Evolutionary conservation across 78 protist species (phyloP).

Genomic region (Monosiga brevicollis): DNA sequence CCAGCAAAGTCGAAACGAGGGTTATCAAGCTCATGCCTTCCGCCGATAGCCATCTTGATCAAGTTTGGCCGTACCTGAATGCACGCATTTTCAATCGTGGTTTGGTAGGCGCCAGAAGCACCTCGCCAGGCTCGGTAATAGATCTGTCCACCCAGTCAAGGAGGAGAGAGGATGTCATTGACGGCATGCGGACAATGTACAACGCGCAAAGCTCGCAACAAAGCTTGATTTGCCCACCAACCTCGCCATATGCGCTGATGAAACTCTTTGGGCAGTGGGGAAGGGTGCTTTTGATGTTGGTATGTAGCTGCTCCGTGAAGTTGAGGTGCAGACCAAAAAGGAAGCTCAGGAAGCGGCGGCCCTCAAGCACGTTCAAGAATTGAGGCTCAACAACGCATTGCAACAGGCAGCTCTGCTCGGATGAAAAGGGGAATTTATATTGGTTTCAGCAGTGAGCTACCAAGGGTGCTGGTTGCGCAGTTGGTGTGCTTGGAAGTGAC

Average conservation of each 20-base stretch:
- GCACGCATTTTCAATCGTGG: slow-evolving; percentile 1
- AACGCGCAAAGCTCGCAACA: too few species aligned
- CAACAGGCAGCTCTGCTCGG: slow-evolving; percentile 9
- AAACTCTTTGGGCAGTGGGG: background rate
- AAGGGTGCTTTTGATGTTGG: slow-evolving; percentile 14
- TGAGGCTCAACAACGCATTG: slow-evolving; percentile 3
- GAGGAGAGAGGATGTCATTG: too few species aligned
- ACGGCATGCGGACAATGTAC: too few species aligned
- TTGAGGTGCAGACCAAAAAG: background rate
- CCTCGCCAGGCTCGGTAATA: slow-evolving; percentile 28
- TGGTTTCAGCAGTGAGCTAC: too few species aligned
- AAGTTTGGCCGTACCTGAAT: background rate
- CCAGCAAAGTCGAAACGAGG: background rate
- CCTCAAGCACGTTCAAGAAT: slow-evolving; percentile 3
- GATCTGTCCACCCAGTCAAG: too few species aligned
- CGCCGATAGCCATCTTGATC: background rate
- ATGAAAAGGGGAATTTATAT: too few species aligned
- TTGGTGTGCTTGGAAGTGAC: too few species aligned
- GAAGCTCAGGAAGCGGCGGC: slow-evolving; percentile 1
- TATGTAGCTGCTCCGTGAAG: slow-evolving; percentile 9
- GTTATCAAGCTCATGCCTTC: too few species aligned
- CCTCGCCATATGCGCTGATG: background rate
- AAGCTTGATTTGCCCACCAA: too few species aligned
- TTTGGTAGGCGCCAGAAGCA: background rate
- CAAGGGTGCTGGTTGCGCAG: too few species aligned